Conservation (phyloP, 2,329 filamentous ascomycete genomes). For the Harringtonia aguacate region DNA sequence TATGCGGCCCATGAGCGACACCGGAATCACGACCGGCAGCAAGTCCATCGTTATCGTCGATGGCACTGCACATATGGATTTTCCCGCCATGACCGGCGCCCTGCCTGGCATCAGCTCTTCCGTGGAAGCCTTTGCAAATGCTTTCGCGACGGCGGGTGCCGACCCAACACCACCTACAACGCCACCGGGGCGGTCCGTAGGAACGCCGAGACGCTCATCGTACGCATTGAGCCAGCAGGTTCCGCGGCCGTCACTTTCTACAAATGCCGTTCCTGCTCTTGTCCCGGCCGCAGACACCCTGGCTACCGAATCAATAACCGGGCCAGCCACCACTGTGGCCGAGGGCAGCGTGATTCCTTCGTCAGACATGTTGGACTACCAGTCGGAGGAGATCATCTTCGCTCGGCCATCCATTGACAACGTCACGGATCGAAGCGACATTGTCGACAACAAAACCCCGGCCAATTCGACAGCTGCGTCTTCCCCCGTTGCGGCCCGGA, state of each 20-base stretch:
- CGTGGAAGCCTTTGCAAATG: conserved; percentile 41
- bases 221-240: conserved; percentile 40
- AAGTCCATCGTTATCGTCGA: conserved; percentile 86
- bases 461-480: conserved; percentile 8
- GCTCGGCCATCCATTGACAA: conserved; percentile 20
- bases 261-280: conserved; percentile 34
- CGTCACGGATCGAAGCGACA: background rate
- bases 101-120: conserved; percentile 33
- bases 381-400: conserved; percentile 20
- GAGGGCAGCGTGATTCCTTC: background rate
- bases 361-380: conserved; percentile 10
- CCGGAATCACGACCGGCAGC: conserved; percentile 65
- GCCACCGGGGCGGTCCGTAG: conserved; percentile 35
- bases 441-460: background rate
- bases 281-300: conserved; percentile 34
- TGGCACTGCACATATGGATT: conserved; percentile 41
- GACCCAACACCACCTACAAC: conserved; percentile 53
- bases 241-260: conserved; percentile 22
- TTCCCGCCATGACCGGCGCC: conserved; percentile 41
- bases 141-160: conserved; percentile 34
- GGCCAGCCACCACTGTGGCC: background rate
- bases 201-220: conserved; percentile 44
- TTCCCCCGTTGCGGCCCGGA: conserved; percentile 15
- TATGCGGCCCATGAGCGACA: conserved; percentile 37
- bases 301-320: conserved; percentile 9